These are phyloP conservation scores for Rhodotorula sp. DNA, from an alignment of 1,284 basidiomycete species.

Conservation along the genomic window DNA sequence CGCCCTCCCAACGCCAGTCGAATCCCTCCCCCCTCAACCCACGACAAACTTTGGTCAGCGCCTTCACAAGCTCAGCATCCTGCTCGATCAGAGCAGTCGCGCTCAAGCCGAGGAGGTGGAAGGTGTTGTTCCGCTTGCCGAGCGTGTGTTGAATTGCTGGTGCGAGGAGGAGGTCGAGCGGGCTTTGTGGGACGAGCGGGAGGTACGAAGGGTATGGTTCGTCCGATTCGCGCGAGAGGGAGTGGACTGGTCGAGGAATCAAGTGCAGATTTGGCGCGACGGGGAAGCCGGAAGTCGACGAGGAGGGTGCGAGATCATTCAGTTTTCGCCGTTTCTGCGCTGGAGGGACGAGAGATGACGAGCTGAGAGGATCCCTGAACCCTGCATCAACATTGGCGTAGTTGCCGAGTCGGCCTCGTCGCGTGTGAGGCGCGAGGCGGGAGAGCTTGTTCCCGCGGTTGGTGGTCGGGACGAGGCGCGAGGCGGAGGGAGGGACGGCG, in stretches of 20 bases:
- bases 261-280: conserved; percentile 37
- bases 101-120: conserved; percentile 34
- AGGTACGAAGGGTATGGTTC: conserved; percentile 30
- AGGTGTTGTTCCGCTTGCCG: conserved; percentile 33
- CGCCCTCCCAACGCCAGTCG: conserved; percentile 38
- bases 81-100: conserved; percentile 43
- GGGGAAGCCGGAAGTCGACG: conserved; percentile 16
- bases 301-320: conserved; percentile 24
- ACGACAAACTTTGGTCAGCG: conserved; percentile 34
- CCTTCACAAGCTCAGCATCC: conserved; percentile 36
- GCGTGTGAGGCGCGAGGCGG: conserved; percentile 26
- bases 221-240: conserved; percentile 19
- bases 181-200: conserved; percentile 39
- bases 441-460: conserved; percentile 44
- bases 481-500: neutral
- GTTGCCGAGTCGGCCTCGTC: conserved; percentile 40
- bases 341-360: conserved; percentile 1
- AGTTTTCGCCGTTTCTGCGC: conserved; percentile 33
- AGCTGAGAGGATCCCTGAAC: conserved; percentile 11
- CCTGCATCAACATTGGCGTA: conserved; percentile 34
- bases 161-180: conserved; percentile 42
- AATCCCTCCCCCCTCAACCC: conserved; percentile 42
- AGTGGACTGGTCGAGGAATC: conserved; percentile 17
- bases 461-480: conserved; percentile 16
- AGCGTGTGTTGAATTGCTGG: conserved; percentile 37